These are phyloP conservation scores for Apiospora phragmitis DNA, from an alignment of 2,329 filamentous ascomycete genomes.

Conservation along the genomic window DNA sequence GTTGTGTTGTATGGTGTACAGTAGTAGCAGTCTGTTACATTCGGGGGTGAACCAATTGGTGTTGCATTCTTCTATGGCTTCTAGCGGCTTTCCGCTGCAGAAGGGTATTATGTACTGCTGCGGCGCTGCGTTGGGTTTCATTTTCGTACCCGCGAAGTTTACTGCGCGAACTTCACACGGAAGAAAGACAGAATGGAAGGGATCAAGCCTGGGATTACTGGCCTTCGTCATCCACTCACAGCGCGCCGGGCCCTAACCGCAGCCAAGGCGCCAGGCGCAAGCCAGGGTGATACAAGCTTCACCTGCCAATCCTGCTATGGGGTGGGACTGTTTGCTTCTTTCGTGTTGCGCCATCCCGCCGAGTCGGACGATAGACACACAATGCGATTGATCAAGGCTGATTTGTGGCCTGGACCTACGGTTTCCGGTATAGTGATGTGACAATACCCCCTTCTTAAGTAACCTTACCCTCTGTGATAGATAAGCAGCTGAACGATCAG, in stretches of 20 bases:
- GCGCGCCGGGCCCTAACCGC: not conserved
- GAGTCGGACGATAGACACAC: not conserved
- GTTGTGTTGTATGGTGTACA: not conserved
- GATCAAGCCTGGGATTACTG: not conserved
- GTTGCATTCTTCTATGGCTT: constrained; percentile 2
- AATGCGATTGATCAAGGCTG: not conserved
- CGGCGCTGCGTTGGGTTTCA: not conserved
- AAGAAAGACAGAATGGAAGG: not conserved
- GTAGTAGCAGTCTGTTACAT: not conserved
- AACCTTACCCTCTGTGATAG: not conserved
- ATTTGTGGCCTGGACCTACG: not conserved
- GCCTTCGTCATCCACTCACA: not conserved
- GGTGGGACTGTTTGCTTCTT: not conserved
- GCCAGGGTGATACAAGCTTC: not conserved
- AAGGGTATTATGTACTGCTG: not conserved
- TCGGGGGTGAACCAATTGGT: not conserved
- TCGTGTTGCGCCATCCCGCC: not conserved
- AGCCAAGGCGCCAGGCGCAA: not conserved
- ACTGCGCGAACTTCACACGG: not conserved
- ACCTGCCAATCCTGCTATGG: not conserved
- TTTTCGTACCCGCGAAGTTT: no score
- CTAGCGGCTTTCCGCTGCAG: constrained; percentile 1
- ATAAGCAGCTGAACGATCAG: not conserved
- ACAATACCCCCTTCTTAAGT: not conserved
- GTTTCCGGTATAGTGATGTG: not conserved